Conservation (phyloP, 2,329 filamentous ascomycete genomes). For the Zymoseptoria passerinii region DNA sequence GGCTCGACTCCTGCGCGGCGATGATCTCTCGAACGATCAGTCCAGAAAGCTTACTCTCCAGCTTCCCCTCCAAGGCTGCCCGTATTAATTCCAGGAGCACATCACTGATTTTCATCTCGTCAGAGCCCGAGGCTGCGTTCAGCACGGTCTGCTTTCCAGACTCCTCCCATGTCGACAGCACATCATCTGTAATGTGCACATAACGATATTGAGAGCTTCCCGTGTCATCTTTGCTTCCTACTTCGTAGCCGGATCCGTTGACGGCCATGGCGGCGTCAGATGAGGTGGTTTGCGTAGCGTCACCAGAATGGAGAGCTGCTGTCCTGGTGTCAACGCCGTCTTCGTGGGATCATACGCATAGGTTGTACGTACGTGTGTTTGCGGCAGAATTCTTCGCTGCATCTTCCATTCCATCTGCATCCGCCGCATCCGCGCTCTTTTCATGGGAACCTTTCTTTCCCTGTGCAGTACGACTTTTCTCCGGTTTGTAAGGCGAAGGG, state of each 20-base stretch:
- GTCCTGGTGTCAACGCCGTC: conserved; percentile 2
- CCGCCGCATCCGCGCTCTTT: conserved; percentile 9
- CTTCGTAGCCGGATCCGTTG: conserved; percentile 6
- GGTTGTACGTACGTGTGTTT: conserved; percentile 5
- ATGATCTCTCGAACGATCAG: conserved; percentile 66
- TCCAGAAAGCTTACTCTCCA: conserved; percentile 63
- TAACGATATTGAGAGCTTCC: conserved; percentile 52
- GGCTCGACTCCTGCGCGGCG: conserved; percentile 42
- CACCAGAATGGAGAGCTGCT: conserved; percentile 1
- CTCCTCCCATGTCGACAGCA: conserved; percentile 58
- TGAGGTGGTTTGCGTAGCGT: conserved; percentile 8
- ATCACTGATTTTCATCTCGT: conserved; percentile 59
- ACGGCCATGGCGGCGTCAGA: conserved; percentile 6
- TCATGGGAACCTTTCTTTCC: conserved; percentile 35
- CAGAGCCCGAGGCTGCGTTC: conserved; percentile 55
- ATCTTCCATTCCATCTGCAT: conserved; percentile 7
- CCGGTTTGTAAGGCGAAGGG: conserved; percentile 45
- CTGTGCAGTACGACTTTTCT: conserved; percentile 39
- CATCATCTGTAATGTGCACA: conserved; percentile 63
- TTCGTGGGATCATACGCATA: neutral
- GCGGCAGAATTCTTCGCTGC: conserved; percentile 4
- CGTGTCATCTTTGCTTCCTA: neutral
- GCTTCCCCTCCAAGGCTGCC: conserved; percentile 59
- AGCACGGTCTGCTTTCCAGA: conserved; percentile 60
- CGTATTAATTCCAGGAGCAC: conserved; percentile 81